Base-by-base conservation (phyloP, 1,139 yeast species). In the Blastobotrys capitulatus region DNA sequence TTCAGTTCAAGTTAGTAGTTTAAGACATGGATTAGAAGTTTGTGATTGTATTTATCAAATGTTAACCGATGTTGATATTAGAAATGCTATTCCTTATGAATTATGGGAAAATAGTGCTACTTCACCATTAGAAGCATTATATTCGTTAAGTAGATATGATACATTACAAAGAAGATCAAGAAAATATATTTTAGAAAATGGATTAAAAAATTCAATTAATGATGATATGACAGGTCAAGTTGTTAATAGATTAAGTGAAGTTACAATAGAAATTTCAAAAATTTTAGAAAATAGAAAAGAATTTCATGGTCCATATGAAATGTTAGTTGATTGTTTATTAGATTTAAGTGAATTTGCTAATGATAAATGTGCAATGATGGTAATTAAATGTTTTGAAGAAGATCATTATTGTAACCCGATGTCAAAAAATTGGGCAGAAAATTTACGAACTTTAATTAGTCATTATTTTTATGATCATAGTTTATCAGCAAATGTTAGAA, bases 361-460 rank as follows among this genome's bases (percentile, higher is more conserved):
- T 3, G 68, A 68, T 0, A 64, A 64, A 2, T 68, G 69, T 12
- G 70, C 74, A 6, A 56, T 65, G 13, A 72, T 73, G 51, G 73
- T 81, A 1, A 64, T 81, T 36, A 63, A 69, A 7, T 75, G 70
- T 58, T 82, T 78, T 60, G 65, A 68, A 1, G 71, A 73, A n/a
- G 78, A 75, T 48, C 74, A 74, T 47, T 58, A 75, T 25, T 82
- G 89, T 58, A 71, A 81, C 1, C 75, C 80, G 7, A 60, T 80
- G n/a, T 67, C 74, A 41, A 72, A 77, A 0, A 65, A 72, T 18
- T 83, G 89, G 86, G 66, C 67, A 42, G 71, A 69, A 1, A 78
- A 79, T 57, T 68, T 79, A 43, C 63, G 66, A 20, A 67, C 65
- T n/a, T 53, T 82, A 2, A 63, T 82, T 22, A 68, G 71, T 22